These are phyloP conservation scores for Oidiodendron maius DNA, from an alignment of 495 filamentous ascomycete species.

Conservation along the genomic window DNA sequence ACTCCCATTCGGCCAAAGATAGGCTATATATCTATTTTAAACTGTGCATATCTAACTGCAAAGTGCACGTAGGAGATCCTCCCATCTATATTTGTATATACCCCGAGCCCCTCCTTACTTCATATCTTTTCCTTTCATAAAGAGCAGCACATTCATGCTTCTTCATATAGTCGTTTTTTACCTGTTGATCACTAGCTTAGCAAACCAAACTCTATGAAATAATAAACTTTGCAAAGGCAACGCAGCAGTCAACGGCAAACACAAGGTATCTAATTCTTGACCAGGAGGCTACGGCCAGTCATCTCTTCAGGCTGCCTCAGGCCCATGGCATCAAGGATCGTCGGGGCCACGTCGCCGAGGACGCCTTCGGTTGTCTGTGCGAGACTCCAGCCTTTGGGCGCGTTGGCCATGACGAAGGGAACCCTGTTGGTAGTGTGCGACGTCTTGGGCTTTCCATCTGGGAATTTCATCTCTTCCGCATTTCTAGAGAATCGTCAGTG, in stretches of 20 bases:
- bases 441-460: slow-evolving; percentile 92
- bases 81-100: no score
- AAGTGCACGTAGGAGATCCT: no score
- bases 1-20: no score
- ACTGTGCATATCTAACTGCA: no score
- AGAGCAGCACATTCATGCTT: no score
- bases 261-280: slow-evolving; percentile 51
- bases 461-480: slow-evolving; percentile 97
- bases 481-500: slow-evolving; percentile 45
- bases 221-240: background rate
- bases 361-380: slow-evolving; percentile 75
- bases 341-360: slow-evolving; percentile 92
- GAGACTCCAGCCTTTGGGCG: slow-evolving; percentile 81
- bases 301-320: slow-evolving; percentile 86
- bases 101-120: no score
- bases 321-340: slow-evolving; percentile 84
- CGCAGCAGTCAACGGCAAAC: background rate
- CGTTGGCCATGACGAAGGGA: slow-evolving; percentile 96
- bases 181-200: no score
- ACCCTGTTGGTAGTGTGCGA: slow-evolving; percentile 97
- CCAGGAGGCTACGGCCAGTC: slow-evolving; percentile 75
- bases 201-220: background rate
- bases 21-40: no score
- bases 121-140: no score
- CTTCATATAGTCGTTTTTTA: slow-evolving; percentile 2